Base-by-base conservation (phyloP, 768 basidiomycete species). In the Termitomyces sp. region DNA sequence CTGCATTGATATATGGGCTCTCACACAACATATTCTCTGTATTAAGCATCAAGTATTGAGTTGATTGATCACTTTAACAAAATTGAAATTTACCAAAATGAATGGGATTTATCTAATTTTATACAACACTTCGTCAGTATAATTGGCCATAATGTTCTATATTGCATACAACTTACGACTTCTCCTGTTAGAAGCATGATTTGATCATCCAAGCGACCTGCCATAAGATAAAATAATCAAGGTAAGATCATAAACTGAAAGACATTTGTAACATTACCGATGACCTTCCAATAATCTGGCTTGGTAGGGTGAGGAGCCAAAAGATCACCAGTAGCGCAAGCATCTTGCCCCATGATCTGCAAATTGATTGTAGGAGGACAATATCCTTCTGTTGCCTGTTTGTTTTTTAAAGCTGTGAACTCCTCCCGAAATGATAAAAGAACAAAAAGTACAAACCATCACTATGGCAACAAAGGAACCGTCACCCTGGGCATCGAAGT, bases 121-220 rank as follows among this genome's bases (percentile, higher is more conserved):
- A 36, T 25, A 42, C 20, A 20, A 20, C 20, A 20, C 20, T 20
- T 20, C 20, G 1, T 43, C 6, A 31, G 9, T 31, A 49, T 15
- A 31, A 6, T 31, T 15, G 14, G 47, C 25, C 25, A 25, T 25
- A 25, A 25, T 5, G 11, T 29, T 47, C 25, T 25, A 25, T 25
- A 25, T 25, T 25, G 25, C 1, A 0, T 25, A 43, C 15, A 8
- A 43, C 29, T 31, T 32, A 59, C 58, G n/a, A 45, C 40, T 59
- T 59, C 49, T 20, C 58, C 58, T 5, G 58, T 43, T 6, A 31
- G n/a, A 11, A 59, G 58, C 36, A 59, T 59, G 7, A 52, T 51
- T 34, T 45, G 58, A 59, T 59, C 48, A 32, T 59, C 58, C 29
- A 51, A n/a, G 10, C 58, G 58, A 29, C 58, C 58, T 59, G 31